phyloP scores from a whole-genome alignment of 2,329 filamentous ascomycete genomes.

The Atkinsonella texensis region DNA sequence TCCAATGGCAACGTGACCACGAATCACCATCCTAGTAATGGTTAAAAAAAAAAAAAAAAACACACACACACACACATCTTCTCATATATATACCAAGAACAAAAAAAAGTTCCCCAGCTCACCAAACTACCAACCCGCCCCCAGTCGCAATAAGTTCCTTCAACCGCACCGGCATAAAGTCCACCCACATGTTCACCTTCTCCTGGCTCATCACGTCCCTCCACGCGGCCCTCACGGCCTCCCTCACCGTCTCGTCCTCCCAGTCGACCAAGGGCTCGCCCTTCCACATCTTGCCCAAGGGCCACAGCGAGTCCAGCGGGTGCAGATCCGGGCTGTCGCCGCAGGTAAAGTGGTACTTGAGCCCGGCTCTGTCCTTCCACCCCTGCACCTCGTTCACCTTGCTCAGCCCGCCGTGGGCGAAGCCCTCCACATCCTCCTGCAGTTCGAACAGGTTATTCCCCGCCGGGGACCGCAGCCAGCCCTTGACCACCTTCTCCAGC shows the following conservation, averaged over 20 bases:
- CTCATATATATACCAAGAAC: neutral
- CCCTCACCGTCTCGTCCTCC: constrained; percentile 21
- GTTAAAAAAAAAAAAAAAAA: too few species aligned
- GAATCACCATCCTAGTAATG: too few species aligned
- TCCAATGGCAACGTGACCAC: too few species aligned
- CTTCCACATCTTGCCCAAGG: constrained; percentile 22
- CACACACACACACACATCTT: too few species aligned
- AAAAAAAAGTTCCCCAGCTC: constrained; percentile 3
- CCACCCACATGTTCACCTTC: constrained; percentile 24
- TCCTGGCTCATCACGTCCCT: constrained; percentile 16
- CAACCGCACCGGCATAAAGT: constrained; percentile 24
- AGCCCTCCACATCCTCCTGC: constrained; percentile 23
- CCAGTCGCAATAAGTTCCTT: constrained; percentile 20
- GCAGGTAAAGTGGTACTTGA: constrained; percentile 23
- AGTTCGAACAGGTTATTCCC: constrained; percentile 17
- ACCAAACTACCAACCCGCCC: constrained; percentile 23
- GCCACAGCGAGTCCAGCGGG: constrained; percentile 24
- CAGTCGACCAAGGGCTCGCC: constrained; percentile 16
- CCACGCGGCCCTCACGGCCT: constrained; percentile 21
- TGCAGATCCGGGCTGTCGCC: constrained; percentile 25
- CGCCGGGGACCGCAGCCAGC: constrained; percentile 15
- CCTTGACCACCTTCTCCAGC: constrained; percentile 21
- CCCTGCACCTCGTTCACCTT: constrained; percentile 23
- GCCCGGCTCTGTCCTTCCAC: constrained; percentile 23
- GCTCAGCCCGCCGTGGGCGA: constrained; percentile 23